phyloP scores from a whole-genome alignment of 169 alveolate genomes.

The Plasmodium yoelii region DNA sequence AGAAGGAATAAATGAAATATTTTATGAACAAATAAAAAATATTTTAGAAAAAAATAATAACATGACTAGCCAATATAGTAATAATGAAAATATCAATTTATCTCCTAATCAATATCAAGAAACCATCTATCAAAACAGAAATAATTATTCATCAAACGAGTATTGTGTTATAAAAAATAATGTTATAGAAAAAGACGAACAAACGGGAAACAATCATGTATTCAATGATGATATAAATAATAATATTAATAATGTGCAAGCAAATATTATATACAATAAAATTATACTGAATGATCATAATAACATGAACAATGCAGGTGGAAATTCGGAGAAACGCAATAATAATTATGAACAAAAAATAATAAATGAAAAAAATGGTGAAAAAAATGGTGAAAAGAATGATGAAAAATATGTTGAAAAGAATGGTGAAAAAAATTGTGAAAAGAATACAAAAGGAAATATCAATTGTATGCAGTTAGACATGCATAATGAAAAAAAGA shows the following conservation, averaged over 20 bases:
- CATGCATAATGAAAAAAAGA: constrained; percentile 36
- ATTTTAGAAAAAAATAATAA: not conserved
- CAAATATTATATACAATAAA: too few species aligned
- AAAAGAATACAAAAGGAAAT: constrained; percentile 7
- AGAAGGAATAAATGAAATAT: not conserved
- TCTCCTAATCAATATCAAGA: not conserved
- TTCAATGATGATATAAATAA: too few species aligned
- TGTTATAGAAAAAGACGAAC: not conserved
- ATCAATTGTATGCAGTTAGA: constrained; percentile 14
- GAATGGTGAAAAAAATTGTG: not conserved
- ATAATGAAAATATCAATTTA: not conserved
- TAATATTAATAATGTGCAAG: too few species aligned
- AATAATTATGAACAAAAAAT: not conserved
- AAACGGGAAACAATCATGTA: not conserved
- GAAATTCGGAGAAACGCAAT: not conserved
- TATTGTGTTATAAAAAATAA: not conserved
- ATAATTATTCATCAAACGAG: too few species aligned
- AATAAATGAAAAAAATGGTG: not conserved
- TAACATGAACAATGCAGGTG: constrained; percentile 6
- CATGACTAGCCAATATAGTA: not conserved
- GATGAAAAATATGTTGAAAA: too few species aligned
- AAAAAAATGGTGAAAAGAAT: too few species aligned
- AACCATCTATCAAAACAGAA: too few species aligned
- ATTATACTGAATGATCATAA: too few species aligned
- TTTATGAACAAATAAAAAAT: not conserved